Conservation (phyloP, 768 basidiomycete species). For the Butyriboletus loyo region DNA sequence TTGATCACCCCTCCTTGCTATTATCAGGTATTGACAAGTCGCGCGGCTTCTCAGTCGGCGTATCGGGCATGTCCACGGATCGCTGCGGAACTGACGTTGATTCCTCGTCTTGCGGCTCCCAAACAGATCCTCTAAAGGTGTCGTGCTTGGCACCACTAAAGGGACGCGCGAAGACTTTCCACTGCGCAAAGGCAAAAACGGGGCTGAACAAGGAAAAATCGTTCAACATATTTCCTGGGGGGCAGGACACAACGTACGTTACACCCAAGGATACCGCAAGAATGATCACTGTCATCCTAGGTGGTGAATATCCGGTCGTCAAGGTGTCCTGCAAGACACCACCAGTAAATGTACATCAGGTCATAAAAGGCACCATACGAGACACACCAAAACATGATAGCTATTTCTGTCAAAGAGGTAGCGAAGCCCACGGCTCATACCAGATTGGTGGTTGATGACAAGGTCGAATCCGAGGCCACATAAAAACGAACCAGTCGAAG, state of each 20-base stretch:
- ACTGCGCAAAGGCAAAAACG: slow-evolving; percentile 50
- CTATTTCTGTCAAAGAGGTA: slow-evolving; percentile 61
- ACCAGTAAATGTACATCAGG: background rate
- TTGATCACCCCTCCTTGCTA: slow-evolving; percentile 3
- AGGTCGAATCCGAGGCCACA: slow-evolving; percentile 55
- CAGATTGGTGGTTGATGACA: slow-evolving; percentile 52
- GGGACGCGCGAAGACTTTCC: slow-evolving; percentile 47
- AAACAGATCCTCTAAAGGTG: slow-evolving; percentile 24
- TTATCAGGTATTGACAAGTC: slow-evolving; percentile 3
- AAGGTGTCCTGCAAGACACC: slow-evolving; percentile 42
- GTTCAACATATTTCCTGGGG: background rate
- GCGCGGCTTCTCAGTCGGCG: slow-evolving; percentile 18
- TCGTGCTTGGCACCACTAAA: slow-evolving; percentile 37
- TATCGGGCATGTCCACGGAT: slow-evolving; percentile 14
- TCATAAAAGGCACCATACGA: background rate
- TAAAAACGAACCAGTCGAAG: slow-evolving; percentile 63
- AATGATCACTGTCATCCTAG: slow-evolving; percentile 47
- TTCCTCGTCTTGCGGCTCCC: slow-evolving; percentile 26
- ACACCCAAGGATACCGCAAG: slow-evolving; percentile 51
- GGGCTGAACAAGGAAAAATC: slow-evolving; percentile 36
- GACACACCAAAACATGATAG: slow-evolving; percentile 51
- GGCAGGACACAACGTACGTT: slow-evolving; percentile 42
- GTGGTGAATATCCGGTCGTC: slow-evolving; percentile 48
- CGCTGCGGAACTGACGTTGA: slow-evolving; percentile 7
- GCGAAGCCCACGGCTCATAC: slow-evolving; percentile 62